Conservation (phyloP, 495 filamentous ascomycete species). For the Penicillium flavigenum region DNA sequence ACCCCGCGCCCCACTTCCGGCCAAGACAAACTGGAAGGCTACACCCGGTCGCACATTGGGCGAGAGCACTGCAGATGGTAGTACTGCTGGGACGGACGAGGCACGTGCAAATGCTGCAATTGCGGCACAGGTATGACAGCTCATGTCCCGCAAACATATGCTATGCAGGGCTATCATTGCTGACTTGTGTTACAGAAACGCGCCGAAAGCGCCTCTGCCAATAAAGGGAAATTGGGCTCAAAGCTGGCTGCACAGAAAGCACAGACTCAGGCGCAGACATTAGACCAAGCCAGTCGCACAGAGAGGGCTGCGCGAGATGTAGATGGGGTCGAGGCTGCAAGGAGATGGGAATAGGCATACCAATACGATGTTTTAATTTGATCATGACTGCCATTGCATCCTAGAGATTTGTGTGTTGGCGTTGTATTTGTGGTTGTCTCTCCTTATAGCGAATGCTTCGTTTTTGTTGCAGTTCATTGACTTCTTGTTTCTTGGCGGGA, state of each 20-base stretch:
- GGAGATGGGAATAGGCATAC: conserved; percentile 51
- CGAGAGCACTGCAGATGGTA: conserved; percentile 25
- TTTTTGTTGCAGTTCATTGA: background rate
- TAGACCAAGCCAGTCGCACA: conserved; percentile 54
- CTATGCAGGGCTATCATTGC: background rate
- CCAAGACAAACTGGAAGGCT: conserved; percentile 42
- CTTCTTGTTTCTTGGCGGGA: background rate
- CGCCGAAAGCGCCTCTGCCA: conserved; percentile 30
- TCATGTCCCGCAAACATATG: background rate
- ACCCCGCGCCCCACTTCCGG: conserved; percentile 39
- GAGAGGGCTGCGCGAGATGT: conserved; percentile 58
- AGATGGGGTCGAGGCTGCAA: conserved; percentile 50
- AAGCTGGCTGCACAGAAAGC: conserved; percentile 66
- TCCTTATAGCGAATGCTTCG: background rate
- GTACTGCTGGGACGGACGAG: conserved; percentile 44
- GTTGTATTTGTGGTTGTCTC: background rate
- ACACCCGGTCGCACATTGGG: conserved; percentile 60
- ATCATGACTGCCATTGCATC: background rate
- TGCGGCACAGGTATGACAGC: conserved; percentile 61
- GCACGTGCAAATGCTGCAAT: conserved; percentile 56
- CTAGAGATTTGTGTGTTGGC: background rate
- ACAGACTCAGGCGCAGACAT: conserved; percentile 59
- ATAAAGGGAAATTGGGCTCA: conserved; percentile 56
- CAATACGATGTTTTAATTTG: background rate
- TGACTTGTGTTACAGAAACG: conserved; percentile 34